Evolutionary conservation across 139 green algal species (phyloP), one percentile per base, ranked within the genome.

Genomic region (Auxenochlorella protothecoides): DNA sequence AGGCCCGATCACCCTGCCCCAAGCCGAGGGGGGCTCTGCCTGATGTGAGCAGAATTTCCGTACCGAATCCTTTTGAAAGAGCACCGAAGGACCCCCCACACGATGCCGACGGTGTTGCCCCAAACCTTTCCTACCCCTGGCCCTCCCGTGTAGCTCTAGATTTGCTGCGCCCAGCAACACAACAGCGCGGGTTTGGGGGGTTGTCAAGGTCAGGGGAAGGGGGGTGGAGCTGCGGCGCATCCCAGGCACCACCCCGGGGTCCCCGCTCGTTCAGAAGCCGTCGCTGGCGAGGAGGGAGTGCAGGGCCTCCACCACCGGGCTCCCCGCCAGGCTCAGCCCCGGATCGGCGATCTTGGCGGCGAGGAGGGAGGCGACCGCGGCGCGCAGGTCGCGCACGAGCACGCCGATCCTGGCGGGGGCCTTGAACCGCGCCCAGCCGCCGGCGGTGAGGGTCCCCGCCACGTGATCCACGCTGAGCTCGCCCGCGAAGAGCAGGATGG

Each of bases 401-500:
- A 92, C 85, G 52, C 69, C 83, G 60, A 85, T 85, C 78, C 81
- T 55, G 66, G 82, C 72, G 4, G 84, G 81, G 5, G 83, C 88
- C 66, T 85, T 86, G 80, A 96, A 93, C 54, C 70, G 72, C 0
- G 83, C 85, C 83, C 80, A 90, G 54, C 78, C 83, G 68, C 89
- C 89, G 44, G 92, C 67, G 16, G 68, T 67, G 59, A 92, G 44
- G n/a, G 83, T 70, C 3, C 83, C 80, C 14, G 75, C 53, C 44
- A 76, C 72, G 63, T 86, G 78, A 44, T 88, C 60, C 56, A 93
- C 78, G 15, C 55, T 77, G 16, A 93, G 12, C 65, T 82, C 69
- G 51, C 91, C 92, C 5, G 89, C 90, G 80, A 96, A 96, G 5
- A 95, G 80, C 65, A 97, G 80, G 71, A 97, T 70, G 0, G 89